Percentiles rank a stretch among this genome's conserved stretches.
phyloP scores from a whole-genome alignment of 805 yeast species.

The Barnettozyma californica region DNA sequence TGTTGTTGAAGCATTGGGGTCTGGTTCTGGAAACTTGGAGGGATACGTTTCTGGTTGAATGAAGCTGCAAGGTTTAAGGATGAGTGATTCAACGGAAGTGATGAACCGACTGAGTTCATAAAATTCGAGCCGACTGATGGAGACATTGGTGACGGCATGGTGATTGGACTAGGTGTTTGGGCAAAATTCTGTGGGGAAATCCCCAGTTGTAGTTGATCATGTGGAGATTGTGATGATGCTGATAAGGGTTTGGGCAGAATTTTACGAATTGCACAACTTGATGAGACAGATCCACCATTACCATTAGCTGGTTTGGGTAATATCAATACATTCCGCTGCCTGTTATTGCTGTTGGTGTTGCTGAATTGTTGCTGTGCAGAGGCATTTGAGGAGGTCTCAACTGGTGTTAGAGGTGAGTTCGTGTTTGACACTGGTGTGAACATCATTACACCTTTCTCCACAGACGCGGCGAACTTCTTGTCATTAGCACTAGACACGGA shows the following conservation, averaged over 20 bases:
- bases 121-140: conserved; percentile 15
- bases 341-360: conserved; percentile 1
- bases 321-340: conserved; percentile 25
- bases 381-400: conserved; percentile 1
- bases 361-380: background rate
- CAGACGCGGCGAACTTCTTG: conserved; percentile 12
- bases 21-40: conserved; percentile 20
- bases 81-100: conserved; percentile 16
- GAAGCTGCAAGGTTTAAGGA: conserved; percentile 23
- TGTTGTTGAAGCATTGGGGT: background rate
- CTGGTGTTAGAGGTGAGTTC: conserved; percentile 18
- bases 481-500: conserved; percentile 12
- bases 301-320: conserved; percentile 24
- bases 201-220: conserved; percentile 10
- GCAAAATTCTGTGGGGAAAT: conserved; percentile 16
- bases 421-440: conserved; percentile 22
- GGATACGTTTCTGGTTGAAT: conserved; percentile 26
- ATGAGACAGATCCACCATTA: background rate
- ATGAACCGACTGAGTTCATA: conserved; percentile 3
- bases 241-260: background rate
- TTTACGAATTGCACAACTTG: conserved; percentile 7
- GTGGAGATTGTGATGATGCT: conserved; percentile 14
- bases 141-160: conserved; percentile 25
- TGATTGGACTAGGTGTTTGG: conserved; percentile 22
- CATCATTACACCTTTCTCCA: conserved; percentile 20